Conservation (phyloP, 139 green algal genomes). For the Pseudopediastrum boryanum region DNA sequence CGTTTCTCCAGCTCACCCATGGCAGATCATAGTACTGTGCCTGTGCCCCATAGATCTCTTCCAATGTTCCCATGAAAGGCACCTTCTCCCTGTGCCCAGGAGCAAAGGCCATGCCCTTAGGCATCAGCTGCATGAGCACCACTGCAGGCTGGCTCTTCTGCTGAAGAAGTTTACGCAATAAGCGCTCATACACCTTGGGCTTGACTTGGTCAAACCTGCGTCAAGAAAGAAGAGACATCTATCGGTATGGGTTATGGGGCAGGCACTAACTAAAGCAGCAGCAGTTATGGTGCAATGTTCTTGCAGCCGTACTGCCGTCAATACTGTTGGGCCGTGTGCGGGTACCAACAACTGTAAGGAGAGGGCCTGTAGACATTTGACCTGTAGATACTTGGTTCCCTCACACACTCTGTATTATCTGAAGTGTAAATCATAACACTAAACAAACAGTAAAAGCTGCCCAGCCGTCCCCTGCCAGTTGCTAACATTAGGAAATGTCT, state of each 20-base stretch:
- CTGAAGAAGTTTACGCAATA: constrained; percentile 34
- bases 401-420: too few species aligned
- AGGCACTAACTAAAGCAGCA: not conserved
- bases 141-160: constrained; percentile 25
- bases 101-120: constrained; percentile 39
- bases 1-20: constrained; percentile 44
- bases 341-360: not conserved
- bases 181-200: constrained; percentile 40
- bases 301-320: too few species aligned
- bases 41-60: constrained; percentile 41
- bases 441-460: too few species aligned
- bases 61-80: constrained; percentile 33
- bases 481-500: too few species aligned
- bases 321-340: not conserved
- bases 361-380: not conserved
- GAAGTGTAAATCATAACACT: too few species aligned
- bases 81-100: constrained; percentile 30
- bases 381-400: too few species aligned
- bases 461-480: too few species aligned
- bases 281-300: too few species aligned
- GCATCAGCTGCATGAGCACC: constrained; percentile 39
- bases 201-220: constrained; percentile 36
- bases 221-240: not conserved
- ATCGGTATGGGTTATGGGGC: not conserved
- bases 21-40: constrained; percentile 55